phyloP scores from a whole-genome alignment of 257 asterid species.

The Przewalskia tangutica region DNA sequence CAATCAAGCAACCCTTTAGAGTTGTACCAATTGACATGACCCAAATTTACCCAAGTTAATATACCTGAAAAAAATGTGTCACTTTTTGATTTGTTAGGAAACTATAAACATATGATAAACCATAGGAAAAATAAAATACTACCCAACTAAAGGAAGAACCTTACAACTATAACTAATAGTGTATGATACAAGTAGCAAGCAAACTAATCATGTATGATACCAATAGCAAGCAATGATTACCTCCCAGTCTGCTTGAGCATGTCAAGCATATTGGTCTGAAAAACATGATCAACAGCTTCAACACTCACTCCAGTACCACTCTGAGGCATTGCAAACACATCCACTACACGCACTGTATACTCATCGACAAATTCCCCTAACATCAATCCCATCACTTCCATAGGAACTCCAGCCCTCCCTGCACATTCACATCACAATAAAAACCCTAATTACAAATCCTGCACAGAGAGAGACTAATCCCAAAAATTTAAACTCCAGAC shows the following conservation, averaged over 20 bases:
- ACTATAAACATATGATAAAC: background rate
- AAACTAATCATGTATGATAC: background rate
- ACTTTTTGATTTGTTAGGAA: background rate
- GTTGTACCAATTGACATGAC: background rate
- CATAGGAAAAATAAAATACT: background rate
- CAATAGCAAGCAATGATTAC: conserved; percentile 15
- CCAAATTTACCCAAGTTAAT: background rate
- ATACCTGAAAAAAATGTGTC: background rate
- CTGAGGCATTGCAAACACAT: conserved; percentile 98
- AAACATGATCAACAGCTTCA: conserved; percentile 96
- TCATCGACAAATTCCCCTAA: conserved; percentile 93
- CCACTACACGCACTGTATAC: conserved; percentile 90
- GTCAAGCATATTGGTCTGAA: conserved; percentile 96
- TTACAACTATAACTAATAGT: background rate
- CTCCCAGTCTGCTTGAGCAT: conserved; percentile 99
- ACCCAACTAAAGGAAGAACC: background rate
- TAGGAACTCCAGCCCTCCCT: conserved; percentile 98
- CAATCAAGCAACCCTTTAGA: background rate
- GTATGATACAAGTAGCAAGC: background rate
- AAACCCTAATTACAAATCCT: conserved; percentile 10
- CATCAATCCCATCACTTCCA: conserved; percentile 99
- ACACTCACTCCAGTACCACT: conserved; percentile 99
- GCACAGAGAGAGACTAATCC: background rate
- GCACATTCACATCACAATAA: conserved; percentile 6
- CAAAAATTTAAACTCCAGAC: background rate